Evolutionary conservation across 2,329 filamentous ascomycete species (phyloP).

Genomic region (Teratosphaeria nubilosa): DNA sequence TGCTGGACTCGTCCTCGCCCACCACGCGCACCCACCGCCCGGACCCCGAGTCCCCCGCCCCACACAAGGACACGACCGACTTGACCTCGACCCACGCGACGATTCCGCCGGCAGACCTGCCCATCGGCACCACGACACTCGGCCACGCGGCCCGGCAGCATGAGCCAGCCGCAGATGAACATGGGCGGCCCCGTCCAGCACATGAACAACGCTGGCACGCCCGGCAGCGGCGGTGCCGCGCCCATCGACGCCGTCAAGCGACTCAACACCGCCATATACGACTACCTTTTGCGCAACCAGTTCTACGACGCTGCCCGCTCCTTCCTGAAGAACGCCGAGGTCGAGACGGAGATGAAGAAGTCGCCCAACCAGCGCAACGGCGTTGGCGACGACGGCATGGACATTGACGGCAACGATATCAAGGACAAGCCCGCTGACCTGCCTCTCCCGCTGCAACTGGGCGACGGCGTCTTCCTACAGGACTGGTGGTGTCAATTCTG

Average conservation of each 20-base stretch:
- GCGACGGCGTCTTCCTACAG: constrained; percentile 75
- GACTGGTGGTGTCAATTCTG: constrained; percentile 98
- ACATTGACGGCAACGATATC: constrained; percentile 71
- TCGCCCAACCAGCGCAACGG: constrained; percentile 51
- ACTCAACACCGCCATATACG: constrained; percentile 83
- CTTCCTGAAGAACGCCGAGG: constrained; percentile 44
- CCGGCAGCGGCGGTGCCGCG: constrained; percentile 14
- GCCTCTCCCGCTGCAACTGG: constrained; percentile 60
- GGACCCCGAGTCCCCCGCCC: background rate
- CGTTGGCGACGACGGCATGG: constrained; percentile 62
- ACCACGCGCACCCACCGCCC: background rate
- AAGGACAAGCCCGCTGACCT: constrained; percentile 74
- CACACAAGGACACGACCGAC: background rate
- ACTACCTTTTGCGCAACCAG: constrained; percentile 77
- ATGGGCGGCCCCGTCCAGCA: constrained; percentile 46
- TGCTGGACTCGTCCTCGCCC: background rate
- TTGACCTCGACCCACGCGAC: background rate
- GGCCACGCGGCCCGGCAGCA: constrained; percentile 19
- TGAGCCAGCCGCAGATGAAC: constrained; percentile 57
- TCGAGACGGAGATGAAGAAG: constrained; percentile 39
- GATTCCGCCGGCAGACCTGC: background rate
- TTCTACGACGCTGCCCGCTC: constrained; percentile 76
- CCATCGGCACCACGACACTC: background rate
- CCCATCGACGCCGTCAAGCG: constrained; percentile 20
- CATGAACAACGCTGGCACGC: constrained; percentile 18